Base-by-base conservation (phyloP, 1,139 yeast genomes). In the Wickerhamomyces sp. region DNA sequence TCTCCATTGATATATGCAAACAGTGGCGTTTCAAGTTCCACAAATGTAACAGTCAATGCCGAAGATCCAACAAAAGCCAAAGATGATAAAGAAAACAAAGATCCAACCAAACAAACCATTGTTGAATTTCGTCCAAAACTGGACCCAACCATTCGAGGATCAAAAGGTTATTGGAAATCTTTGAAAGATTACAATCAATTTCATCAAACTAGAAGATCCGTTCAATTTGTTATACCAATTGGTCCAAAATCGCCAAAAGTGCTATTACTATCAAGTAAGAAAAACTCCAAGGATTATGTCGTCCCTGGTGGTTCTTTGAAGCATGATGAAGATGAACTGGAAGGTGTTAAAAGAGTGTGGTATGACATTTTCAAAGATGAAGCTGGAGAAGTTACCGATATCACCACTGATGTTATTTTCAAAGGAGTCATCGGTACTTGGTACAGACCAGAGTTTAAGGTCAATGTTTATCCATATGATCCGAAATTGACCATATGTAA, bases 371-470 rank as follows among this genome's bases (percentile, higher is more conserved):
- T 60, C 40, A 61, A 60, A 30, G 46, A 40, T 31, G 42, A 37
- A 2, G 42, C 36, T 4, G 18, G 29, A 2, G 43, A 40, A 26
- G 35, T 13, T 6, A 34, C 32, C 1, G 39, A 37, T 6, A 31
- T 33, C 3, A n/a, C 40, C 18, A 29, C 33, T 15, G 44, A 43
- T 15, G 44, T 50, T 18, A 27, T 40, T 14, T 45, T 48, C 33
- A 63, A 62, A 29, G 68, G 63, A 37, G 61, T 69, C 38, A 40
- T 67, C 13, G 64, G 65, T 2, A 68, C 63, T 45, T 67, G 71
- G 71, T 67, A 68, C 65, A 61, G 71, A 45, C 71, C 71, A 6
- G 65, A 66, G 41, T 56, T 58, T 35, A 67, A 64, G 33, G 57
- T 59, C 4, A 58, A 57, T 47, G 61, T 64, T 49, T 68, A 68